Evolutionary conservation across 441 rosid genomes (phyloP).

Genomic region (Jatropha podagrica): DNA sequence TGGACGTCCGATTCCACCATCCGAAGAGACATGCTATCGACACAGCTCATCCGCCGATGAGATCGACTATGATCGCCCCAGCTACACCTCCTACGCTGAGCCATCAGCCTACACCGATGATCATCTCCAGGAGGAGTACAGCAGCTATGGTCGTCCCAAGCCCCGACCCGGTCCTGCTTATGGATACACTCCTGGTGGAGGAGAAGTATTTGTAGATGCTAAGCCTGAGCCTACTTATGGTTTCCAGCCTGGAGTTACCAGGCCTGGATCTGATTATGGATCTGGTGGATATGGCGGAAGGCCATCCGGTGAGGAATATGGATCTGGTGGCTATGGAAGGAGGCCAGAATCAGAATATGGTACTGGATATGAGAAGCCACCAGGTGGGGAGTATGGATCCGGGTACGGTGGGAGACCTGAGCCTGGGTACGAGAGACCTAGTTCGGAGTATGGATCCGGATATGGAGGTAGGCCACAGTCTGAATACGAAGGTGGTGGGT

Average conservation of each 20-base stretch:
- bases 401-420: not conserved
- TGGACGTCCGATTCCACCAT: constrained; percentile 70
- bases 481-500: not conserved
- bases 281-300: constrained; percentile 40
- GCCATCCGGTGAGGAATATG: constrained; percentile 25
- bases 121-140: constrained; percentile 60
- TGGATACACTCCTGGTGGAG: constrained; percentile 41
- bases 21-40: constrained; percentile 62
- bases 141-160: constrained; percentile 67
- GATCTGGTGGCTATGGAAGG: constrained; percentile 32
- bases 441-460: constrained; percentile 3
- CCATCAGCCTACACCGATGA: constrained; percentile 68
- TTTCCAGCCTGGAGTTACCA: constrained; percentile 8
- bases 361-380: constrained; percentile 15
- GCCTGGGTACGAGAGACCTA: constrained; percentile 7
- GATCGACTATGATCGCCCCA: constrained; percentile 58
- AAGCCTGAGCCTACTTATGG: constrained; percentile 31
- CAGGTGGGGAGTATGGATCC: constrained; percentile 22
- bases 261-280: constrained; percentile 28
- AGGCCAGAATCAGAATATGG: constrained; percentile 29
- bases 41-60: constrained; percentile 18
- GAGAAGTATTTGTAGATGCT: constrained; percentile 6
- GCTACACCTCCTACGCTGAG: constrained; percentile 48
- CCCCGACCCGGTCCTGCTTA: constrained; percentile 40
- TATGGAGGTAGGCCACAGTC: not conserved